These are phyloP conservation scores for Stephania yunnanensis DNA, from an alignment of 164 flowering plant genomes.

Conservation along the genomic window DNA sequence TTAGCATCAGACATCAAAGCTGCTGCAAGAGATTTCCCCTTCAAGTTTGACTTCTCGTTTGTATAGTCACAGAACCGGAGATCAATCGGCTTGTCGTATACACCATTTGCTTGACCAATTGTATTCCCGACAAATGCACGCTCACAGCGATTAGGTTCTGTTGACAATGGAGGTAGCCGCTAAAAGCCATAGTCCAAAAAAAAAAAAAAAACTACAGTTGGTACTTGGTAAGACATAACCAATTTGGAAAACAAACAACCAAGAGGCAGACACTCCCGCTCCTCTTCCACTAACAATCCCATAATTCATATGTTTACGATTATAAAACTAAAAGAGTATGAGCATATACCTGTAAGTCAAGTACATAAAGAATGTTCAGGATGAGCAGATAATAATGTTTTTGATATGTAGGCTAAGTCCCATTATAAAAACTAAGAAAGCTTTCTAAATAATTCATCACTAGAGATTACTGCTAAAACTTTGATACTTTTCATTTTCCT, in stretches of 20 bases:
- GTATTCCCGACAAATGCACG: slow-evolving; percentile 93
- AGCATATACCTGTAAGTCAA: too few relatives aligned
- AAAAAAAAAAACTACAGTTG: background rate
- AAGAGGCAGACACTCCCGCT: background rate
- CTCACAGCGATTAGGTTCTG: slow-evolving; percentile 85
- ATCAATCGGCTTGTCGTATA: slow-evolving; percentile 88
- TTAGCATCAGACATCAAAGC: slow-evolving; percentile 95
- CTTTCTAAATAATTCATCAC: background rate
- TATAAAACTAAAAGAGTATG: too few relatives aligned
- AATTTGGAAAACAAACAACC: background rate
- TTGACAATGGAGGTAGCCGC: slow-evolving; percentile 83
- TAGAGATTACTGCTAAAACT: background rate
- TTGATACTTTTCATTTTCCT: too few relatives aligned
- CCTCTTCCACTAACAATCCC: background rate
- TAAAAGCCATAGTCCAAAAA: slow-evolving; percentile 23
- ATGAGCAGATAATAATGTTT: too few relatives aligned
- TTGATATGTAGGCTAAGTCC: too few relatives aligned
- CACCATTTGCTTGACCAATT: slow-evolving; percentile 98
- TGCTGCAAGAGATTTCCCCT: slow-evolving; percentile 89
- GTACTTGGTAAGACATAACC: background rate
- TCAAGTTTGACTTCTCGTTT: slow-evolving; percentile 81
- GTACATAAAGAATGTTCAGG: too few relatives aligned
- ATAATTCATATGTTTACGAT: too few relatives aligned
- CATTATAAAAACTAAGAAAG: background rate
- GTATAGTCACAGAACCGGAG: slow-evolving; percentile 91